A percentile compares a stretch with the other conserved stretches of the same genome.
These are phyloP conservation scores for Boletus sensibilis DNA, from an alignment of 768 basidiomycete species.

Conservation along the genomic window DNA sequence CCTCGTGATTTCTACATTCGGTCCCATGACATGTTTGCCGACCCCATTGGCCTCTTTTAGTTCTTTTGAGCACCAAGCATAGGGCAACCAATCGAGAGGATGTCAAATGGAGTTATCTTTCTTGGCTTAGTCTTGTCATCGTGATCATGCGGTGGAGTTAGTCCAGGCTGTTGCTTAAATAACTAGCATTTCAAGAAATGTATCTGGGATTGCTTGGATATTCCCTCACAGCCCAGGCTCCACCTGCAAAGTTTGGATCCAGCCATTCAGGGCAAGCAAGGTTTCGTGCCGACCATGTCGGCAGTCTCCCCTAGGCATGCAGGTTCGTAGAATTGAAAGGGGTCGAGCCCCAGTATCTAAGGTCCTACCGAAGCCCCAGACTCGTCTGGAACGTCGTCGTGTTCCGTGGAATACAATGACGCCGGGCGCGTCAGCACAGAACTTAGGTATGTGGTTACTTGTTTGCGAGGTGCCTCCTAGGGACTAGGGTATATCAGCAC, in stretches of 20 bases:
- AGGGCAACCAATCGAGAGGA: slow-evolving; percentile 7
- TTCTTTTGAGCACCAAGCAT: neutral
- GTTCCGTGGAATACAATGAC: neutral
- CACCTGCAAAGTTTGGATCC: neutral
- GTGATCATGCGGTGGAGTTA: slow-evolving; percentile 9
- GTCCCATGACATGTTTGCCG: neutral
- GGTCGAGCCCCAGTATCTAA: neutral
- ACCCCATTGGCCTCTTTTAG: neutral
- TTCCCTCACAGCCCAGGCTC: neutral
- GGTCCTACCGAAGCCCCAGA: neutral
- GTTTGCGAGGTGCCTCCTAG: neutral
- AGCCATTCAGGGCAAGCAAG: slow-evolving; percentile 5
- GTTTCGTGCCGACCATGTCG: slow-evolving; percentile 1
- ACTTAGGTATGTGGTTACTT: neutral
- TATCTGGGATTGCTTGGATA: no score
- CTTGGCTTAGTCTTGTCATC: slow-evolving; percentile 5
- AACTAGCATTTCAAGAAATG: neutral
- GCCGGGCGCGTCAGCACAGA: neutral
- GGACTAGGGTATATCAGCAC: no score
- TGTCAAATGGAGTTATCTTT: neutral
- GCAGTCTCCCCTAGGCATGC: neutral
- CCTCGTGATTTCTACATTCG: slow-evolving; percentile 12
- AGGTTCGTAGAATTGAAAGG: neutral
- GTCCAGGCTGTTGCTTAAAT: neutral
- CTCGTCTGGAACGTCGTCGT: neutral